phyloP scores from a whole-genome alignment of 345 rosid genomes.

The Ceriops zippeliana region DNA sequence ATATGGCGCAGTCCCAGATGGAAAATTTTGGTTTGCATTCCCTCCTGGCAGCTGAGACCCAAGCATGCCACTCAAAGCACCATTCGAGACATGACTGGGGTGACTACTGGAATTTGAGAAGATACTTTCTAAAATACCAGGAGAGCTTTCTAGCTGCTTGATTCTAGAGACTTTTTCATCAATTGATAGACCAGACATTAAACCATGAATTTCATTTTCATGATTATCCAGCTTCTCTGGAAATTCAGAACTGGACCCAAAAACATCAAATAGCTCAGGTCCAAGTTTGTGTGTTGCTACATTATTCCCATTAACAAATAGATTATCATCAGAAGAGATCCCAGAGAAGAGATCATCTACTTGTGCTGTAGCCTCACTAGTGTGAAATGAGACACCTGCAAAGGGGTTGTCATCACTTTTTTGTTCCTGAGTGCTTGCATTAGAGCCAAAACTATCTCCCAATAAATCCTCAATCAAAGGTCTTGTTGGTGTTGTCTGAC shows the following conservation, averaged over 20 bases:
- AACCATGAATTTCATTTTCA: slow-evolving; percentile 44
- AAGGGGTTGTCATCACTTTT: slow-evolving; percentile 72
- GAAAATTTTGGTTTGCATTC: slow-evolving; percentile 43
- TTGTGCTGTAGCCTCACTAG: slow-evolving; percentile 20
- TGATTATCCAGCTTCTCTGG: slow-evolving; percentile 37
- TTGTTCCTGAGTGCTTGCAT: slow-evolving; percentile 32
- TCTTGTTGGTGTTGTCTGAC: slow-evolving; percentile 29
- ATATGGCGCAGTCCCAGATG: slow-evolving; percentile 52
- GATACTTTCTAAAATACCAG: slow-evolving; percentile 40
- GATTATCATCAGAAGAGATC: slow-evolving; percentile 58
- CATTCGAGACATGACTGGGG: slow-evolving; percentile 38
- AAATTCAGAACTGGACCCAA: slow-evolving; percentile 44
- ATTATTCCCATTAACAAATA: slow-evolving; percentile 36
- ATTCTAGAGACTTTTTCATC: slow-evolving; percentile 37
- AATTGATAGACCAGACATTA: slow-evolving; percentile 68
- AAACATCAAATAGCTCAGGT: slow-evolving; percentile 58
- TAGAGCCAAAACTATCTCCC: slow-evolving; percentile 51
- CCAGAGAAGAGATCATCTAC: slow-evolving; percentile 71
- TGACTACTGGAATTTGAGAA: slow-evolving; percentile 39
- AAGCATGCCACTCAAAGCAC: slow-evolving; percentile 44
- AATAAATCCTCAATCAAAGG: slow-evolving; percentile 70
- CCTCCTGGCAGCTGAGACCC: slow-evolving; percentile 47
- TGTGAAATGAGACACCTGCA: slow-evolving; percentile 81
- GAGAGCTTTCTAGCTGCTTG: slow-evolving; percentile 40
- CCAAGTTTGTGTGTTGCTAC: slow-evolving; percentile 22